Evolutionary conservation across 129 eudicot species (phyloP).

Genomic region (Rutidosis leptorrhynchoides): DNA sequence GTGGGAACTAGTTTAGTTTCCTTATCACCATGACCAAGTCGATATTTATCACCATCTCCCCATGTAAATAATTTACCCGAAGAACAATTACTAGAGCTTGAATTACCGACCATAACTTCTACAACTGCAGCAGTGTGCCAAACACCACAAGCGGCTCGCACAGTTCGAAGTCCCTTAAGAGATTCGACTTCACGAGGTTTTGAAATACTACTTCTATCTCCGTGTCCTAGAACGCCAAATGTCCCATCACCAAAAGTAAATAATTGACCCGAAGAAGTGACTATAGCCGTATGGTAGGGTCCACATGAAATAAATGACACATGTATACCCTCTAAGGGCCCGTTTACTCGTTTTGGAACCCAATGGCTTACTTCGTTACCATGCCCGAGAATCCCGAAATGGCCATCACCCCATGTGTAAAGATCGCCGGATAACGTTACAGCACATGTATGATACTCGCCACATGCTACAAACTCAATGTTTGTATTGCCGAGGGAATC

Average conservation of each 20-base stretch:
- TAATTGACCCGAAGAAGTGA: conserved; percentile 91
- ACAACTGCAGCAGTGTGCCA: conserved; percentile 99
- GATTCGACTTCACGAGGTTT: conserved; percentile 96
- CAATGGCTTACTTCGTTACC: conserved; percentile 95
- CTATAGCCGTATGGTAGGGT: conserved; percentile 97
- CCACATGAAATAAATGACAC: conserved; percentile 93
- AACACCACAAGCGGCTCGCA: conserved; percentile 90
- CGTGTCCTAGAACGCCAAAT: conserved; percentile 95
- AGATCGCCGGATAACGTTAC: conserved; percentile 97
- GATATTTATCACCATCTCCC: conserved; percentile 97
- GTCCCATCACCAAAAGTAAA: conserved; percentile 97
- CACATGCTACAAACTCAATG: conserved; percentile 95
- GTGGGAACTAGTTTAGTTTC: conserved; percentile 96
- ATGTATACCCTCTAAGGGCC: conserved; percentile 93
- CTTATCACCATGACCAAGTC: conserved; percentile 93
- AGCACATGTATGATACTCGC: conserved; percentile 92
- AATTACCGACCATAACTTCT: conserved; percentile 90
- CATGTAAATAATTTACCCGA: conserved; percentile 92
- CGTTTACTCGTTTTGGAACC: conserved; percentile 87
- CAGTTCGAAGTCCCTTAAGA: conserved; percentile 84
- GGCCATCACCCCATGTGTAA: conserved; percentile 95
- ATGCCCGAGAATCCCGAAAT: conserved; percentile 92
- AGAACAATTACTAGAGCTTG: conserved; percentile 88
- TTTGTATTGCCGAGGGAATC: conserved; percentile 66
- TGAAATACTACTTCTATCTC: conserved; percentile 65